Evolutionary conservation across 1,139 yeast species (phyloP).

Genomic region (Hyphopichia khmerensis): DNA sequence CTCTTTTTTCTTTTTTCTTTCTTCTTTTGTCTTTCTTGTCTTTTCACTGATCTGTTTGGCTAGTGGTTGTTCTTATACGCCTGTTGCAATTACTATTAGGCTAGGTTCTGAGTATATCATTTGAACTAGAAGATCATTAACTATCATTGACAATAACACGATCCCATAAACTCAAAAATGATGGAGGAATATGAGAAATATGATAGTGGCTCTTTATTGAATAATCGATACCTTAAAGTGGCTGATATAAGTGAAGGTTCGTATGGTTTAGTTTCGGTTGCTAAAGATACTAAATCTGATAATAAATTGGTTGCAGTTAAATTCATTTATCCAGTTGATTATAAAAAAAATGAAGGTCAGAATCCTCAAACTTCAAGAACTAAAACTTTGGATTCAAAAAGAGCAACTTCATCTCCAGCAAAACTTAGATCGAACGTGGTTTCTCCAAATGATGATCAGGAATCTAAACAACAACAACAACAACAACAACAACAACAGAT

Average conservation of each 20-base stretch:
- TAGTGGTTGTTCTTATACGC: too few relatives aligned
- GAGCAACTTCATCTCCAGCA: conserved; percentile 41
- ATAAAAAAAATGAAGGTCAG: conserved; percentile 23
- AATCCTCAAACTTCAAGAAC: conserved; percentile 5
- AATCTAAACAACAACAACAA: neutral
- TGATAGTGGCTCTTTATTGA: conserved; percentile 61
- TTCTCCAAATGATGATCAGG: conserved; percentile 13
- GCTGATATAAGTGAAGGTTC: conserved; percentile 90
- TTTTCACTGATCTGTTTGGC: neutral
- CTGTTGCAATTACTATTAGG: too few relatives aligned
- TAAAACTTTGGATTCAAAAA: conserved; percentile 5
- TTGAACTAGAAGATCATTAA: too few relatives aligned
- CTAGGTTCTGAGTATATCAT: too few relatives aligned
- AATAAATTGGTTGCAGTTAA: conserved; percentile 77
- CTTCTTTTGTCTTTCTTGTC: too few relatives aligned
- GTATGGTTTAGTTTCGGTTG: conserved; percentile 87
- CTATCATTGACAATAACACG: too few relatives aligned
- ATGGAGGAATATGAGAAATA: conserved; percentile 53
- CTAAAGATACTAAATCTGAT: conserved; percentile 58
- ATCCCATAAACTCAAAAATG: too few relatives aligned
- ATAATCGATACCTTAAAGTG: conserved; percentile 64
- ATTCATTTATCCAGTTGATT: conserved; percentile 60
- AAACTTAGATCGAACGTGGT: conserved; percentile 24
- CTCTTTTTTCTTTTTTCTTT: neutral
- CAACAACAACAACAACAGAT: neutral